Base-by-base conservation (phyloP, 140 eudicot genomes). In the Erigeron philadelphicus region DNA sequence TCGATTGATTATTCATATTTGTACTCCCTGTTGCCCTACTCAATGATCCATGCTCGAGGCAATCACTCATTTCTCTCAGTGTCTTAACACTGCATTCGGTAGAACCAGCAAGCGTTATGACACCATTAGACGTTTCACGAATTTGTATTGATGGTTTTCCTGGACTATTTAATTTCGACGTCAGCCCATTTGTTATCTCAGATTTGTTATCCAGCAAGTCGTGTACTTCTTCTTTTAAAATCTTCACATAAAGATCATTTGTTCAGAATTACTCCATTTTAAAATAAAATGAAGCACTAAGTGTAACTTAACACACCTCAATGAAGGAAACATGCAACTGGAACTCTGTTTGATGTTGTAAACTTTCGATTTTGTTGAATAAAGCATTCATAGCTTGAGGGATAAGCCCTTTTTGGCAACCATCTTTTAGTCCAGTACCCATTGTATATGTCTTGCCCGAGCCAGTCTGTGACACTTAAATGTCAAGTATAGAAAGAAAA, bases 11-110 rank as follows among this genome's bases (percentile, higher is more conserved):
- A 71, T 93, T 93, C 98, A 93, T 93, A 82, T 93, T 93, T 64
- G 98, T 93, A 75, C 98, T 93, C 62, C 96, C 98, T 0, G 98
- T 93, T 59, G 98, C 96, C 81, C 98, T 79, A 81, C 88, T 86
- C 66, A 89, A 71, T 50, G 98, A 93, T 57, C 98, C 98, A 84
- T 89, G 95, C 74, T 89, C 98, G 1, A 93, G 80, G 84, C 95
- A 93, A 69, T 85, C 87, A 21, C 89, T 81, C 98, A 93, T 93
- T 82, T 93, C 98, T 80, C 83, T 89, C 61, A 93, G 87, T 8
- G 94, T 84, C 56, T 82, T 87, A 53, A 93, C 94, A 61, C 83
- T 86, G 66, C 87, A 80, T 60, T 93, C 98, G 12, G 95, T 89
- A 31, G 96, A 84, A 69, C 98, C 98, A 9, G 98, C 98, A 45